Evolutionary conservation across 768 basidiomycete species (phyloP), one percentile per base, ranked within the genome.

Genomic region (Tricholoma sp.): DNA sequence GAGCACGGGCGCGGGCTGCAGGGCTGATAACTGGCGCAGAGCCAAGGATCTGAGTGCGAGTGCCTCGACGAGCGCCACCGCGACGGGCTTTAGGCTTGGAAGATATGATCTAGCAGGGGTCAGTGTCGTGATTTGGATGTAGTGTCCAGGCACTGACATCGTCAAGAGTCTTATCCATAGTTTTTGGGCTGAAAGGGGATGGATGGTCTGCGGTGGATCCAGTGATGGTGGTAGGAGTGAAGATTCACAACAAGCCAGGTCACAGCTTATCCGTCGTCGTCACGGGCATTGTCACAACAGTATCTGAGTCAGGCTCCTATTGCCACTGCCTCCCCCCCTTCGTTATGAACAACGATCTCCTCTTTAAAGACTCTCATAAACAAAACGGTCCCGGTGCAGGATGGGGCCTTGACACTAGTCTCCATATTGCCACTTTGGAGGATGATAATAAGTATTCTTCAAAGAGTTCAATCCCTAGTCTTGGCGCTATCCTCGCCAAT

Each of bases 81-180:
- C 77, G 72, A 50, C 74, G 71, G 63, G 72, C 77, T 65, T 77
- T 84, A 54, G 81, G 79, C 72, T 83, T 83, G 62, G 83, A 56
- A 57, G 84, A 71, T 67, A 91, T 89, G 65, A 90, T 88, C 89
- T 91, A 49, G 55, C 50, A 57, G 53, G 10, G 18, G 52, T 60
- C 51, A 66, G 61, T 50, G 62, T 51, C 47, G 59, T 57, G 71
- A 66, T 67, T 62, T 61, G 53, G 45, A 58, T 56, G 64, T 58
- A 54, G 22, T 16, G 34, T 10, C 14, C 1, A 24, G 21, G 58
- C 60, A 76, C 82, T 18, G 58, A 93, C 90, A 57, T 91, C 85
- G 70, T 93, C 90, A 58, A 93, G 87, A 65, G 88, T 81, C 75
- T 88, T 89, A 75, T 93, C 89, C 86, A 93, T 89, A n/a, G n/a